Evolutionary conservation across 495 filamentous ascomycete genomes (phyloP).

Genomic region (Aspergillus sclerotiicarbonarius): DNA sequence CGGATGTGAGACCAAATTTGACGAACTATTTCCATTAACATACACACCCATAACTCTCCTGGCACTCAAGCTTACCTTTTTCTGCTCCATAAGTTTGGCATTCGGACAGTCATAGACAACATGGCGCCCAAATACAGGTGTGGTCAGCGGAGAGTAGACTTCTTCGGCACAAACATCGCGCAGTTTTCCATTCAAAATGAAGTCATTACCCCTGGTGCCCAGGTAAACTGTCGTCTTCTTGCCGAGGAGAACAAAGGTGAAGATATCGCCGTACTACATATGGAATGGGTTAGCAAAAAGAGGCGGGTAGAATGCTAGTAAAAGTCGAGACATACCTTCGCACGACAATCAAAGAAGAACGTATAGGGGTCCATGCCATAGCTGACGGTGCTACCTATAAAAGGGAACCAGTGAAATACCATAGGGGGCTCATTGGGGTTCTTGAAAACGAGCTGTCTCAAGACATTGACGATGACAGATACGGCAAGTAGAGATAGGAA

Average conservation of each 20-base stretch:
- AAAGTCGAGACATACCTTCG: slow-evolving; percentile 42
- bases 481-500: slow-evolving; percentile 33
- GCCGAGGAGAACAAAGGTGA: slow-evolving; percentile 63
- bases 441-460: slow-evolving; percentile 68
- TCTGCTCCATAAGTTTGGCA: slow-evolving; percentile 67
- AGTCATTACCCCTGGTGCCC: slow-evolving; percentile 61
- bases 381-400: slow-evolving; percentile 60
- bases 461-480: slow-evolving; percentile 57
- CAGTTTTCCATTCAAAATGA: slow-evolving; percentile 61
- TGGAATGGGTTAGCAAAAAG: slow-evolving; percentile 5
- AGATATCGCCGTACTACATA: slow-evolving; percentile 60
- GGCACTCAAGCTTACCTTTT: slow-evolving; percentile 46
- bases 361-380: slow-evolving; percentile 65
- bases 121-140: slow-evolving; percentile 61
- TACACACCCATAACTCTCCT: not conserved
- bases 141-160: slow-evolving; percentile 59
- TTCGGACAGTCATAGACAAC: slow-evolving; percentile 68
- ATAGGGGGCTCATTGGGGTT: slow-evolving; percentile 60
- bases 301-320: not conserved
- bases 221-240: slow-evolving; percentile 62
- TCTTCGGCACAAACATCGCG: slow-evolving; percentile 64
- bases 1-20: slow-evolving; percentile 62
- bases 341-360: slow-evolving; percentile 56
- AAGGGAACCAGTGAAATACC: slow-evolving; percentile 65
- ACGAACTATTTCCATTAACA: slow-evolving; percentile 49